Base-by-base conservation (phyloP, 2,329 filamentous ascomycete species). In the Westerdykella aurantiaca region DNA sequence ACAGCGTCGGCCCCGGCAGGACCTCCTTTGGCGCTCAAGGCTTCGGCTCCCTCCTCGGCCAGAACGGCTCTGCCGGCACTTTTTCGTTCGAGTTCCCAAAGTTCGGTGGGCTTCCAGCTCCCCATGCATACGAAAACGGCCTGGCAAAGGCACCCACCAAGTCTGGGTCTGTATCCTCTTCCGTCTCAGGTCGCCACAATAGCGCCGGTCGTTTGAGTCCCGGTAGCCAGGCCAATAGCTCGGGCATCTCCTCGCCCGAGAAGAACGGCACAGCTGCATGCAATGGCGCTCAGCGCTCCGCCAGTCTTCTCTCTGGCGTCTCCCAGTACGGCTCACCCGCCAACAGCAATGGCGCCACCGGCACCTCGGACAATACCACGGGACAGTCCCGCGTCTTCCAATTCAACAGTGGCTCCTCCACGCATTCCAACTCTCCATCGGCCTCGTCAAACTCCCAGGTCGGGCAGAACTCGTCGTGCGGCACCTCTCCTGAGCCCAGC, bases 81-180 rank as follows among this genome's bases (percentile, higher is more conserved):
- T 97, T 97, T 63, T 84, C 91, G 54, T 97, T 98, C 56, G 91
- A 97, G 55, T 97, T 97, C 52, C 91, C 93, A 52, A 90, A 86
- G 63, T 97, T 98, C 59, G 93, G 93, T 38, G 78, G 82, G 46
- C 77, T 94, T 21, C 78, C 79, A 16, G 73, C 72, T 22, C 68
- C 72, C 4, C 74, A 77, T 48, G 69, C 79, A 11, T 73, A 79
- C 47, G 74, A 68, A 47, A 74, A 72, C 44, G 66, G 69, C n/a
- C 52, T 69, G 11, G 58, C 56, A 25, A 60, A 57, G 54, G 40
- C 34, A 21, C 34, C 43, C 17, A 58, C 53, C 21, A 67, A 66
- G 44, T 43, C 52, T 5, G 41, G 53, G 3, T 56, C 60, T 3
- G 45, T 50, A 4, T 55, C 61, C 2, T 52, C 47, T 10, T 31